Evolutionary conservation across 1,284 basidiomycete genomes (phyloP).

Genomic region (Marasmius sp.): DNA sequence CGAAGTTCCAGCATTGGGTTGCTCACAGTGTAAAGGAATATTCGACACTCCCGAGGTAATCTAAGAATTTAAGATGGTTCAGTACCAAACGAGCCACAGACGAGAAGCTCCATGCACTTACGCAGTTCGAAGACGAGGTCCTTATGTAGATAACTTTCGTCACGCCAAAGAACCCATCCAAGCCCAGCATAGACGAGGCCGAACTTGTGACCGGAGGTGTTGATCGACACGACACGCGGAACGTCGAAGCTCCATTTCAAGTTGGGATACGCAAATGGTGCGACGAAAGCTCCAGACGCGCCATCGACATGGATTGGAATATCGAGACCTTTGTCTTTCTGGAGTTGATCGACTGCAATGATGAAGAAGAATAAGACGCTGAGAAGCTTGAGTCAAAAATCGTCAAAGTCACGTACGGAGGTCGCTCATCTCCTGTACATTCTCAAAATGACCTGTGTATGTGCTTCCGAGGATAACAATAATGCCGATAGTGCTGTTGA

Average conservation of each 20-base stretch:
- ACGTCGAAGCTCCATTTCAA: conserved; percentile 68
- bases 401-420: conserved; percentile 33
- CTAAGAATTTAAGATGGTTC: conserved; percentile 16
- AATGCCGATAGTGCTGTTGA: conserved; percentile 49
- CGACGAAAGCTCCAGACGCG: conserved; percentile 63
- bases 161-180: conserved; percentile 67
- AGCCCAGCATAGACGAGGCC: conserved; percentile 68
- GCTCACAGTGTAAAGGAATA: conserved; percentile 49
- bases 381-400: neutral
- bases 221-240: conserved; percentile 66
- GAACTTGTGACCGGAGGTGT: conserved; percentile 69
- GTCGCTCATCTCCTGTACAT: conserved; percentile 63
- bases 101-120: conserved; percentile 19
- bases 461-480: conserved; percentile 63
- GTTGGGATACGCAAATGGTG: conserved; percentile 63
- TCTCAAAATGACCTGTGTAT: conserved; percentile 76
- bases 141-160: conserved; percentile 54
- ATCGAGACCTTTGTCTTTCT: conserved; percentile 59
- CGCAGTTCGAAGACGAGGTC: conserved; percentile 73
- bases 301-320: conserved; percentile 65
- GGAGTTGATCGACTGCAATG: conserved; percentile 51
- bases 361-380: neutral
- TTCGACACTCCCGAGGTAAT: conserved; percentile 58
- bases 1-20: neutral
- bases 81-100: neutral